Evolutionary conservation across 1,284 basidiomycete species (phyloP).

Genomic region (Naganishia cerealis): DNA sequence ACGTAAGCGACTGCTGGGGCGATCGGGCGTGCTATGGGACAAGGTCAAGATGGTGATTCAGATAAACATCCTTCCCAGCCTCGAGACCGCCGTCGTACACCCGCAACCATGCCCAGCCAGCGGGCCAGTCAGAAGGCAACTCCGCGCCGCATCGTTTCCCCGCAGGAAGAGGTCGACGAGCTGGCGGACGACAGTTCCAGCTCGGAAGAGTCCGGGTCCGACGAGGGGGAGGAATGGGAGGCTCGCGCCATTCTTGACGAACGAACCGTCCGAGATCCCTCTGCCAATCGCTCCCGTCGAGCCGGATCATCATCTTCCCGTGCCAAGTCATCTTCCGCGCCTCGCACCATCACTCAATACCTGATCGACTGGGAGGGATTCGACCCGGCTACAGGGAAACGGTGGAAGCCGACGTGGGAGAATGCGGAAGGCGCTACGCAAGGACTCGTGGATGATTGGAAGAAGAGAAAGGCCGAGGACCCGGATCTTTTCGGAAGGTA

Average conservation of each 20-base stretch:
- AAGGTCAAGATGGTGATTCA: too few relatives aligned
- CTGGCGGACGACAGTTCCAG: neutral
- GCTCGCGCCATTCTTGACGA: constrained; percentile 21
- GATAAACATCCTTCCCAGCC: too few relatives aligned
- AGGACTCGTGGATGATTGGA: constrained; percentile 42
- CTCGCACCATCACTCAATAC: constrained; percentile 33
- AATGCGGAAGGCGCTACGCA: constrained; percentile 36
- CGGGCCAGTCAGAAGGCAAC: neutral
- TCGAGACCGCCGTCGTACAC: too few relatives aligned
- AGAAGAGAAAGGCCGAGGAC: constrained; percentile 34
- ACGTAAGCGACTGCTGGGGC: too few relatives aligned
- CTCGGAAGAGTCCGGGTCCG: neutral
- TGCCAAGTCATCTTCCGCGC: neutral
- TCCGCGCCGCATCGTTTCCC: neutral
- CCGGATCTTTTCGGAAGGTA: constrained; percentile 19
- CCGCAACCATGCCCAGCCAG: neutral
- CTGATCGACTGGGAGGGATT: constrained; percentile 45
- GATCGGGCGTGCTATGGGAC: too few relatives aligned
- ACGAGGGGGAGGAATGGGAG: constrained; percentile 20
- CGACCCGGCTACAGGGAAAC: constrained; percentile 40
- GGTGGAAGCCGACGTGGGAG: constrained; percentile 45
- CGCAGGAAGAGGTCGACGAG: neutral
- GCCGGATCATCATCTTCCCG: constrained; percentile 9
- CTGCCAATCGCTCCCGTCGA: neutral
- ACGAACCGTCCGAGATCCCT: constrained; percentile 4